A percentile compares a stretch with the other conserved stretches of the same genome.
Evolutionary conservation across 1,139 yeast species (phyloP).

Genomic region (Candida mesenterica): DNA sequence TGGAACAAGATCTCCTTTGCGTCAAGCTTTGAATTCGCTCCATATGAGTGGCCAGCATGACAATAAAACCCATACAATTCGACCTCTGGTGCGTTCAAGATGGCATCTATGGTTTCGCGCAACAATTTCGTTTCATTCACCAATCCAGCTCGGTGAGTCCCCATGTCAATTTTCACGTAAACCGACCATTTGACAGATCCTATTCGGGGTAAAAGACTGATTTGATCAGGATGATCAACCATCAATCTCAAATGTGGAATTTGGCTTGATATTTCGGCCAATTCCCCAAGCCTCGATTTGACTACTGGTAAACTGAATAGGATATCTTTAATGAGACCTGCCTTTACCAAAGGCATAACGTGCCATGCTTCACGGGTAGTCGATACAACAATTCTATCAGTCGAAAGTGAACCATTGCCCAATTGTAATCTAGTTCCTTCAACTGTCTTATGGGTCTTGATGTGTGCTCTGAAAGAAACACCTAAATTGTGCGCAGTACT

Average conservation of each 20-base stretch:
- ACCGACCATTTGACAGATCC: constrained; percentile 45
- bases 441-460: constrained; percentile 67
- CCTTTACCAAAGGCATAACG: constrained; percentile 41
- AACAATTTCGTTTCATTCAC: constrained; percentile 29
- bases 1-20: constrained; percentile 50
- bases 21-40: constrained; percentile 41
- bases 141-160: constrained; percentile 66
- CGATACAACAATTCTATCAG: constrained; percentile 62
- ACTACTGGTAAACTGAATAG: constrained; percentile 68
- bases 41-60: constrained; percentile 78
- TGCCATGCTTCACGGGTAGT: constrained; percentile 68
- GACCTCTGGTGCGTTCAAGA: constrained; percentile 19
- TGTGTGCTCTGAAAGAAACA: constrained; percentile 60
- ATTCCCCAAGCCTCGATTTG: constrained; percentile 50
- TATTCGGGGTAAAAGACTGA: constrained; percentile 35
- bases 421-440: constrained; percentile 37
- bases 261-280: constrained; percentile 40
- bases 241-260: constrained; percentile 52
- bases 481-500: constrained; percentile 24
- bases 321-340: constrained; percentile 55
- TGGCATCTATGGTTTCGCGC: constrained; percentile 26
- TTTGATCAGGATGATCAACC: constrained; percentile 60
- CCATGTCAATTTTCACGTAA: constrained; percentile 59
- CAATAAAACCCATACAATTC: constrained; percentile 67
- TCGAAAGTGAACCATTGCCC: constrained; percentile 20